Evolutionary conservation across 345 rosid species (phyloP).

Genomic region (Balakata baccata): DNA sequence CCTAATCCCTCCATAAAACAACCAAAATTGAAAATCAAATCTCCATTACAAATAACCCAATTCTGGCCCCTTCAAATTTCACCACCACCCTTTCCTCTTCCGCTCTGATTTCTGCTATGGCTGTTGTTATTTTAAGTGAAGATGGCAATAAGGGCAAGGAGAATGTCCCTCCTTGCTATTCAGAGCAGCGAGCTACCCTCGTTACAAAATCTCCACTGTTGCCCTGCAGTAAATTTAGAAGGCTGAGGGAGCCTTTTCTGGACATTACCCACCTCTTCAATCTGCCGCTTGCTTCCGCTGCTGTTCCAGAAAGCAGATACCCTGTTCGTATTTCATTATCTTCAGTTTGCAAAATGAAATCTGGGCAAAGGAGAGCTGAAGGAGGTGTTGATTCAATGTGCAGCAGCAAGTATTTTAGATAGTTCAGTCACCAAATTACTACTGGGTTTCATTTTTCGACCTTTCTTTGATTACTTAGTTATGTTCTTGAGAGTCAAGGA

Average conservation of each 20-base stretch:
- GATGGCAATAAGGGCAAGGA: slow-evolving; percentile 38
- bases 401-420: slow-evolving; percentile 27
- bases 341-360: slow-evolving; percentile 4
- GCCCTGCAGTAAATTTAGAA: slow-evolving; percentile 3
- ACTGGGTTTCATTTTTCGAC: background rate
- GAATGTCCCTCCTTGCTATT: slow-evolving; percentile 30
- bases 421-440: background rate
- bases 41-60: slow-evolving; percentile 24
- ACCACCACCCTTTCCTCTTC: background rate
- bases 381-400: background rate
- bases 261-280: slow-evolving; percentile 36
- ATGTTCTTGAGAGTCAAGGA: background rate
- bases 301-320: slow-evolving; percentile 5
- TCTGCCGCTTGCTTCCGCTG: background rate
- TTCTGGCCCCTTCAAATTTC: background rate
- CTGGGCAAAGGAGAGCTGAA: slow-evolving; percentile 22
- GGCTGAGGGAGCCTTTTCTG: slow-evolving; percentile 31
- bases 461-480: background rate
- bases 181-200: slow-evolving; percentile 2
- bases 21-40: slow-evolving; percentile 14
- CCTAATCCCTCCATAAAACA: slow-evolving; percentile 20
- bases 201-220: slow-evolving; percentile 4
- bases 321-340: background rate
- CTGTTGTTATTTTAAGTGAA: slow-evolving; percentile 13
- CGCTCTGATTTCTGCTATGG: slow-evolving; percentile 19